A percentile compares a stretch with the other conserved stretches of the same genome.
These are phyloP conservation scores for Ceratocystis albifundus DNA, from an alignment of 2,329 filamentous ascomycete genomes.

Conservation along the genomic window DNA sequence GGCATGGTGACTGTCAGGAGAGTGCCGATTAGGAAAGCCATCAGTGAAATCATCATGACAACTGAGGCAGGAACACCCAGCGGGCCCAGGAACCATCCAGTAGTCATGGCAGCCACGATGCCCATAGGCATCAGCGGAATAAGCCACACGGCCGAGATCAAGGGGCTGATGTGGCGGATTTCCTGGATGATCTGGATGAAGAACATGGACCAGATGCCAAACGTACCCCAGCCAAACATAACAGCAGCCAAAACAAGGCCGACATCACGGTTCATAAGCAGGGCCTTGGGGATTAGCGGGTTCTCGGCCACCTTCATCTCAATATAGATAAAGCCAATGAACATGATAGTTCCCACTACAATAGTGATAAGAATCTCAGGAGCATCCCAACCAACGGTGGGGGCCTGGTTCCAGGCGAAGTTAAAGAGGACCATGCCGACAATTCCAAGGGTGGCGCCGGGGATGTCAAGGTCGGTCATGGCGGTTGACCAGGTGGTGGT, in stretches of 20 bases:
- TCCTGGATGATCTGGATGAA: conserved; percentile 40
- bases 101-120: conserved; percentile 36
- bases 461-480: conserved; percentile 31
- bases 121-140: conserved; percentile 37
- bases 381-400: conserved; percentile 46
- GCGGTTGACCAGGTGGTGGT: not conserved
- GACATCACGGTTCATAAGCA: conserved; percentile 28
- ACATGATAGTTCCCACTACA: conserved; percentile 44
- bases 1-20: conserved; percentile 39
- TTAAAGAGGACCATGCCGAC: conserved; percentile 50
- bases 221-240: conserved; percentile 43
- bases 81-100: conserved; percentile 35
- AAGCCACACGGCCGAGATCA: conserved; percentile 37
- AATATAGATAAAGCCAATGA: conserved; percentile 45
- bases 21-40: conserved; percentile 35
- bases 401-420: conserved; percentile 56
- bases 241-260: conserved; percentile 40
- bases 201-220: conserved; percentile 45
- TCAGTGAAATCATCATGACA: conserved; percentile 37
- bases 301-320: conserved; percentile 37
- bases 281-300: conserved; percentile 48
- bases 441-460: conserved; percentile 38
- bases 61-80: conserved; percentile 30
- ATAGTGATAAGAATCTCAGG: conserved; percentile 47
- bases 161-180: conserved; percentile 33